Evolutionary conservation across 169 alveolate genomes (phyloP), one percentile per base, ranked within the genome.

Genomic region (Eimeria zaria): DNA sequence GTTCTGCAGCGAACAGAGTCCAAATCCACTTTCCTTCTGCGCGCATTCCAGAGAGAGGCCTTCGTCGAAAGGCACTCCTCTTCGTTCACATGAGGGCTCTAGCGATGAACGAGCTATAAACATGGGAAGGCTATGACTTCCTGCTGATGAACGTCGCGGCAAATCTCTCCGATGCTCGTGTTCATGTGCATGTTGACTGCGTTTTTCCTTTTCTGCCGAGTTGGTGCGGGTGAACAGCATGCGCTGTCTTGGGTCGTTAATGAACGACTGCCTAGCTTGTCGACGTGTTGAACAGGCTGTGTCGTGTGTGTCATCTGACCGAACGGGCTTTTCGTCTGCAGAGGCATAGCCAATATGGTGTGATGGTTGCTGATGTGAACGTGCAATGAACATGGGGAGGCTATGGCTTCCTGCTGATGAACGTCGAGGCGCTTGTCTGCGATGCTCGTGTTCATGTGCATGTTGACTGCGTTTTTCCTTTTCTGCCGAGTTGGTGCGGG

Each of bases 361-460:
- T 80, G 89, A 5, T 16, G 69, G 73, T 27, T 80, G 89, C 14
- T 80, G 64, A 60, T 80, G 69, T 8, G 89, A 44, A 41, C 69
- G 89, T 20, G 89, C 89, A 48, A 80, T 44, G 89, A 80, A 51
- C 89, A 80, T n/a, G 76, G 91, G 78, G 4, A 84, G 78, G 58
- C 91, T 84, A 27, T 84, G 78, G 91, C 53, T 58, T 84, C 91
- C 91, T 84, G 91, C 91, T 84, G 91, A 84, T 84, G 91, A 84
- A 60, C 91, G 91, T 55, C 91, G 12, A 2, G 91, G 91, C 60
- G 44, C 73, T 4, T 20, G 58, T 30, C 91, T 55, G 41, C 78
- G 91, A 7, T 58, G 7, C 3, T 84, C 55, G 76, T 55, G 67
- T 22, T 2, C 60, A 24, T 55, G 36, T 55, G 60, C 73, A 24